Base-by-base conservation (phyloP, 2,329 filamentous ascomycete species). In the Ophiostoma montium region DNA sequence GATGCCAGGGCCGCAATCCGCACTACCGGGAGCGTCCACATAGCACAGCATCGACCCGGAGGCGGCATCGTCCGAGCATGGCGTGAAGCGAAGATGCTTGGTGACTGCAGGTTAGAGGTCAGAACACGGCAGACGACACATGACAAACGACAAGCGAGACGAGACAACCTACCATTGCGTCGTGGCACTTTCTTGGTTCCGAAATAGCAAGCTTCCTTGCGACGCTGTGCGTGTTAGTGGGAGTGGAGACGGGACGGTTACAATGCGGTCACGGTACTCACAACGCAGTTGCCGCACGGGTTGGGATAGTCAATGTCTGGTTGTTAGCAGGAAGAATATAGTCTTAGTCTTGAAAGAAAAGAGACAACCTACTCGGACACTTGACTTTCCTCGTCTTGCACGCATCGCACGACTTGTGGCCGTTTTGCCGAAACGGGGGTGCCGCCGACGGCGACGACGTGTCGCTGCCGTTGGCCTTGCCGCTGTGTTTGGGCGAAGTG, bases 351-450 rank as follows among this genome's bases (percentile, higher is more conserved):
- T n/a, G n/a, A 18, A 35, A 35, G 35, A 35, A n/a, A 8, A 16
- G 33, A 2, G 33, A 11, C 21, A 2, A 54, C 57, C 47, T 58
- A 67, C 65, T 60, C 18, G 60, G 59, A 53, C 65, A 68, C 47
- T 65, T 63, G 18, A 67, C 65, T 54, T 68, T 68, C 36, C 65
- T 62, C n/a, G 56, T 50, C 54, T 66, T 66, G 57, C 65, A 68
- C 36, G 59, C 57, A 54, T 67, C 63, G 55, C 65, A 68, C 6
- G 63, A 61, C 52, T 59, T 64, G 50, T 57, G 39, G 9, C 39
- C 39, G 30, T 42, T 42, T 18, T 42, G 39, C 9, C 39, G 39
- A 15, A 42, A 42, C 8, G 39, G 7, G 13, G 39, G 39, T 16
- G 10, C 39, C 1, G 23, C n/a, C 4, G 39, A 31, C 13, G 39